These are phyloP conservation scores for Cryphonectria radicalis DNA, from an alignment of 2,329 filamentous ascomycete species.

Conservation along the genomic window DNA sequence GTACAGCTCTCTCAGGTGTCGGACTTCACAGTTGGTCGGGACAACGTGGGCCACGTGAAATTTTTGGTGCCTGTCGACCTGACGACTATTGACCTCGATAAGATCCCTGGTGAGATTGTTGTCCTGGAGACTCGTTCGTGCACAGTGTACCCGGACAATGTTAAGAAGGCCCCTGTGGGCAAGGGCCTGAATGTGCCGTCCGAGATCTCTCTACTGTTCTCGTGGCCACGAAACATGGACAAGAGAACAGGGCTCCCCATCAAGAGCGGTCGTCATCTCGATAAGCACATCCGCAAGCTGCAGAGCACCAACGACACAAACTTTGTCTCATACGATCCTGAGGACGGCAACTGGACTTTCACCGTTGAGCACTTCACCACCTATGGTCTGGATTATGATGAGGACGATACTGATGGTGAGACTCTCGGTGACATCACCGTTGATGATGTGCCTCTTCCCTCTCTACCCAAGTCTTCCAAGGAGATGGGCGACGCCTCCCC, in stretches of 20 bases:
- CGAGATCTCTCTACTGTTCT: conserved; percentile 85
- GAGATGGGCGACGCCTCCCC: conserved; percentile 38
- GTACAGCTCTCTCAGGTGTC: conserved; percentile 75
- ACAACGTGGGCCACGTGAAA: conserved; percentile 77
- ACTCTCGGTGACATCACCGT: conserved; percentile 45
- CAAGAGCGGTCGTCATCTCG: conserved; percentile 67
- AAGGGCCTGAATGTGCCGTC: conserved; percentile 92
- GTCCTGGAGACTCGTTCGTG: conserved; percentile 76
- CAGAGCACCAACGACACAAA: conserved; percentile 78
- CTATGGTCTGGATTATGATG: conserved; percentile 83
- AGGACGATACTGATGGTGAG: conserved; percentile 70
- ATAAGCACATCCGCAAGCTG: conserved; percentile 83
- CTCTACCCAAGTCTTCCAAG: conserved; percentile 23
- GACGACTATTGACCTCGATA: conserved; percentile 75
- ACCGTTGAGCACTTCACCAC: conserved; percentile 96
- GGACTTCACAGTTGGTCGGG: conserved; percentile 80
- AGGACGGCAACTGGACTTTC: conserved; percentile 89
- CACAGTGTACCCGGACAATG: conserved; percentile 81
- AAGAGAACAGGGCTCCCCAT: conserved; percentile 59
- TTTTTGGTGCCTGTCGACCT: conserved; percentile 87
- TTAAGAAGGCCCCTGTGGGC: conserved; percentile 80
- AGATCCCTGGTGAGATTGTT: conserved; percentile 79
- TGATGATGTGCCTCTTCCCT: conserved; percentile 33
- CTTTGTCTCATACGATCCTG: conserved; percentile 78
- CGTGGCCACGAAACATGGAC: conserved; percentile 77